Evolutionary conservation across 2,329 filamentous ascomycete genomes (phyloP).

Genomic region (Orbilia brochopaga): DNA sequence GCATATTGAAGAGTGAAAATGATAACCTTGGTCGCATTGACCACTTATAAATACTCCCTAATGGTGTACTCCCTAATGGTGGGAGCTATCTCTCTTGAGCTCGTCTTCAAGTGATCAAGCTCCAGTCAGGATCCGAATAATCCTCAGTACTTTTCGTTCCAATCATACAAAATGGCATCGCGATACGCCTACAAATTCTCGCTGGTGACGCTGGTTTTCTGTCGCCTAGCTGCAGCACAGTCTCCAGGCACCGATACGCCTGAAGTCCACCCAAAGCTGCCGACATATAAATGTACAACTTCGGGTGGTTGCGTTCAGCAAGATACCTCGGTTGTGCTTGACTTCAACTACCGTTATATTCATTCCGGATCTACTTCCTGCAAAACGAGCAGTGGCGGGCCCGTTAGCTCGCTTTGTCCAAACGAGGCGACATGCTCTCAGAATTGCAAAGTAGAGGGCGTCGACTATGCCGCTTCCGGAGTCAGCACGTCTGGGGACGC

Average conservation of each 20-base stretch:
- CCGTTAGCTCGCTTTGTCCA: slow-evolving; percentile 24
- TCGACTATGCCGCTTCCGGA: slow-evolving; percentile 34
- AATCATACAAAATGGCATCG: slow-evolving; percentile 25
- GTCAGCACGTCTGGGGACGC: slow-evolving; percentile 52
- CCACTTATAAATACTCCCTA: neutral
- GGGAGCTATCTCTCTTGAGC: no score
- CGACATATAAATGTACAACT: slow-evolving; percentile 59
- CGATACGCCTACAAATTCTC: slow-evolving; percentile 24
- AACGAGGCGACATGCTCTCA: slow-evolving; percentile 34
- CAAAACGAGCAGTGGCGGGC: slow-evolving; percentile 9
- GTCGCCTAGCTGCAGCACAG: slow-evolving; percentile 25
- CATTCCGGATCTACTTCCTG: slow-evolving; percentile 51
- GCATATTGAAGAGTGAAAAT: neutral
- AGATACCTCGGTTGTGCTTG: slow-evolving; percentile 58
- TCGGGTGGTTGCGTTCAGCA: slow-evolving; percentile 57
- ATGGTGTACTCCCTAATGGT: neutral
- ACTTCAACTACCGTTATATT: slow-evolving; percentile 57
- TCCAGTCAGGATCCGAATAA: no score
- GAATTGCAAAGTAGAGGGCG: slow-evolving; percentile 29
- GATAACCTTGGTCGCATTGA: neutral
- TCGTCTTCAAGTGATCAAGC: no score
- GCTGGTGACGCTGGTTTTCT: slow-evolving; percentile 20
- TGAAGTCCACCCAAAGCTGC: slow-evolving; percentile 58
- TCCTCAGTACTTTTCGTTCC: no score
- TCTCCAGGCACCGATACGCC: slow-evolving; percentile 24